Conservation (phyloP, 225 moss, liverwort and hornwort species). For the Bryoerythrophyllum caledonicum region DNA sequence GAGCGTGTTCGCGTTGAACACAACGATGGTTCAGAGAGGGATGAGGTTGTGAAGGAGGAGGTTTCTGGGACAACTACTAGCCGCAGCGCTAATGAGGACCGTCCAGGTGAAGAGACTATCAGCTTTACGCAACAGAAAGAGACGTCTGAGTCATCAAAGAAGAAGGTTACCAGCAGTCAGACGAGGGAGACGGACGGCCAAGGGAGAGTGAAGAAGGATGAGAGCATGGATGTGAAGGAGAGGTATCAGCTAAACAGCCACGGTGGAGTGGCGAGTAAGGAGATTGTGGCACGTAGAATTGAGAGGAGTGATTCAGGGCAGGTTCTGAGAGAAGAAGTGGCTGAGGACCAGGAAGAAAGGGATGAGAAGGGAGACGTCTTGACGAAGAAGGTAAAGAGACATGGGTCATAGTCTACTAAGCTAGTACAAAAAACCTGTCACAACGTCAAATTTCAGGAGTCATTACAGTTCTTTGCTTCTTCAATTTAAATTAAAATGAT, state of each 20-base stretch:
- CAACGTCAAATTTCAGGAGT: too few relatives aligned
- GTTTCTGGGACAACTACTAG: conserved; percentile 38
- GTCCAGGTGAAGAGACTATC: conserved; percentile 30
- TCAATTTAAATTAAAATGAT: too few relatives aligned
- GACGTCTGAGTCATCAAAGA: conserved; percentile 10
- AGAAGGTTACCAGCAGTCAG: conserved; percentile 26
- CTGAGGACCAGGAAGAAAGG: conserved; percentile 35
- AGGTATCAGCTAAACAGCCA: conserved; percentile 21
- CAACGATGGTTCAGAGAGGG: conserved; percentile 12
- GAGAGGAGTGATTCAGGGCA: conserved; percentile 29
- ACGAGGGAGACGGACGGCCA: conserved; percentile 23
- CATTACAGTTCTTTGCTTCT: too few relatives aligned
- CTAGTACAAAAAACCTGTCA: too few relatives aligned
- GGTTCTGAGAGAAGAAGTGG: conserved; percentile 31
- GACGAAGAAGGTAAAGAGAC: conserved; percentile 31
- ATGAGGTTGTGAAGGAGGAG: conserved; percentile 39
- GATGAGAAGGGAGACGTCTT: conserved; percentile 30
- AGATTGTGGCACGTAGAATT: conserved; percentile 26
- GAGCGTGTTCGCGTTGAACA: conserved; percentile 29
- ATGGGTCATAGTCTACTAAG: too few relatives aligned
- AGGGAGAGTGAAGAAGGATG: conserved; percentile 38
- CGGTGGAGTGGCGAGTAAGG: conserved; percentile 37
- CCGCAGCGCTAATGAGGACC: conserved; percentile 25
- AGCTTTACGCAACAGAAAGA: conserved; percentile 45
- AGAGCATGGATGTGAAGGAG: conserved; percentile 34